Evolutionary conservation across 192 early-diverging fungal genomes (phyloP).

Genomic region (Backusella macrospora): DNA sequence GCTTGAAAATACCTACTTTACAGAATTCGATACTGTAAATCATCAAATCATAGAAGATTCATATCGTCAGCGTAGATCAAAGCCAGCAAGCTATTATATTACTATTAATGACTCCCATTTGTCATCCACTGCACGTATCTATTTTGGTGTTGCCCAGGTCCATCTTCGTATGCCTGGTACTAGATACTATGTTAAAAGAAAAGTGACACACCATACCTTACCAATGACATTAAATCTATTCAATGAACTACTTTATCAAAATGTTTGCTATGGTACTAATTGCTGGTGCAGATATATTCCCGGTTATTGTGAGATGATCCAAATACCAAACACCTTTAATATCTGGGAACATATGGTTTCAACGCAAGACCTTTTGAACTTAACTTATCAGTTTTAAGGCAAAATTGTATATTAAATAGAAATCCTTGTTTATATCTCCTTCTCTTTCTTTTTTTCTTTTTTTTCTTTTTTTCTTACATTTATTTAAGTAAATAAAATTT

Average conservation of each 20-base stretch:
- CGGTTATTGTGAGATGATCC: neutral
- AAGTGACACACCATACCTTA: neutral
- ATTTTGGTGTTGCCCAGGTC: slow-evolving; percentile 36
- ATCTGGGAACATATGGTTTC: neutral
- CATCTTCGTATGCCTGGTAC: slow-evolving; percentile 45
- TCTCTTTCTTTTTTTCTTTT: neutral
- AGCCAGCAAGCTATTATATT: slow-evolving; percentile 30
- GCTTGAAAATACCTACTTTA: slow-evolving; percentile 40
- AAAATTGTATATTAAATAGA: neutral
- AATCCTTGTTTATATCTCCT: neutral
- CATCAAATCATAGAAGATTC: slow-evolving; percentile 30
- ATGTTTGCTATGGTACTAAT: neutral
- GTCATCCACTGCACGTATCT: slow-evolving; percentile 12
- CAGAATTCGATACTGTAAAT: slow-evolving; percentile 31
- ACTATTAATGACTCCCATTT: slow-evolving; percentile 35
- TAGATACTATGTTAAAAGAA: slow-evolving; percentile 34
- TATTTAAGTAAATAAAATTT: too few species aligned
- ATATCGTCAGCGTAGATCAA: slow-evolving; percentile 18
- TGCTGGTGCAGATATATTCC: neutral
- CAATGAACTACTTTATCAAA: neutral
- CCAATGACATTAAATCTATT: neutral
- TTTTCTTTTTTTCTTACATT: too few species aligned
- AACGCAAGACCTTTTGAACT: neutral
- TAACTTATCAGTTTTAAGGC: neutral
- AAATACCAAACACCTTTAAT: neutral